These are phyloP conservation scores for Albugo laibachii DNA, from an alignment of 352 stramenopile genomes.

Conservation along the genomic window DNA sequence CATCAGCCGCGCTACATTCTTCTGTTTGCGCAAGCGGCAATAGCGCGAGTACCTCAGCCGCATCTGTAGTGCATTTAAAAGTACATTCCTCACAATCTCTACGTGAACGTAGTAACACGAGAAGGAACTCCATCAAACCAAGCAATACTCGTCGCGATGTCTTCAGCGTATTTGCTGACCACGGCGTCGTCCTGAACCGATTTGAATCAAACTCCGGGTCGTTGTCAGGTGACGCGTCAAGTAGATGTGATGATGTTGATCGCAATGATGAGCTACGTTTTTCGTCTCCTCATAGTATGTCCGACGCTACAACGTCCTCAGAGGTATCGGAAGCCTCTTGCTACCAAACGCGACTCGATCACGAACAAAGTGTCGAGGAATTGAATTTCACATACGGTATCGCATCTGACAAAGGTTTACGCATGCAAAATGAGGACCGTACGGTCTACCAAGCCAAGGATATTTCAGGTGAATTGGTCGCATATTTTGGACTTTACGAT, in stretches of 20 bases:
- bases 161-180: constrained; percentile 72
- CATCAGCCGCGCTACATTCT: too few species aligned
- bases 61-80: too few species aligned
- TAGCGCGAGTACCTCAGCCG: too few species aligned
- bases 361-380: constrained; percentile 28
- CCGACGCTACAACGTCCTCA: not conserved
- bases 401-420: constrained; percentile 54
- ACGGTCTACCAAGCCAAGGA: constrained; percentile 14
- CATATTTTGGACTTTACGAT: constrained; percentile 75
- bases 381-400: constrained; percentile 42
- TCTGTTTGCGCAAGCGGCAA: too few species aligned
- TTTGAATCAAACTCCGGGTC: not conserved
- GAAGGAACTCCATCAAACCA: constrained; percentile 1
- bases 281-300: constrained; percentile 8
- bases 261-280: constrained; percentile 8
- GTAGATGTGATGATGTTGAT: not conserved
- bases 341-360: constrained; percentile 10
- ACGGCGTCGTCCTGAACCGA: constrained; percentile 39
- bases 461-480: constrained; percentile 34
- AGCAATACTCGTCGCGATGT: constrained; percentile 47
- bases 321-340: not conserved
- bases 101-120: too few species aligned
- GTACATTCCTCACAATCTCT: too few species aligned
- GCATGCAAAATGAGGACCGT: constrained; percentile 61
- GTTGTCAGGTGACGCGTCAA: constrained; percentile 4